Base-by-base conservation (phyloP, 2,329 filamentous ascomycete genomes). In the Neopestalotiopsis sp. region DNA sequence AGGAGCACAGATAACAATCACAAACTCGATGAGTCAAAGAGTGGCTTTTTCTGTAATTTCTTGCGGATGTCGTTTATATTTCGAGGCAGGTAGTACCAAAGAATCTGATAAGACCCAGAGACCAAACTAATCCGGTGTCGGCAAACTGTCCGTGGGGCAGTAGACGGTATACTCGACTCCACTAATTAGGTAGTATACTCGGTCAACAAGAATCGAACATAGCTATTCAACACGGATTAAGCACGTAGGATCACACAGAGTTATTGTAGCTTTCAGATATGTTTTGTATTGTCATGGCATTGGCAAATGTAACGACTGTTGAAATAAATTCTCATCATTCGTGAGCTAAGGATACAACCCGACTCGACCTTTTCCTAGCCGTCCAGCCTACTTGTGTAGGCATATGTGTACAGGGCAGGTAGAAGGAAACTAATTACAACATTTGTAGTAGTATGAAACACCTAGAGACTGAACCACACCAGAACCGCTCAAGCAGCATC, bases 351-450 rank as follows among this genome's bases (percentile, higher is more conserved):
- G 24, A 34, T 34, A 59, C 30, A 59, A 30, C 57, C 57, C 57
- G 24, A 34, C 24, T 24, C 57, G 24, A 59, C 24, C 30, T 34
- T 59, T 24, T 34, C 17, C 57, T 24, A 59, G 57, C 57, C 57
- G 10, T 59, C 57, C 28, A 10, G 57, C 57, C 57, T 17, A 59
- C 45, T 52, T 28, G 34, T 24, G 24, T 59, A 34, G 57, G 57
- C 57, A 13, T 30, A 30, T 59, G 24, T 59, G 13, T 45, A 20
- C n/a, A 24, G 9, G 20, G 30, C 12, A 12, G 20, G 32, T 40
- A 24, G 32, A 42, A 63, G 60, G 32, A 30, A 63, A 38, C 38
- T 63, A 24, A 63, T 63, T 63, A 63, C 60, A 63, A 63, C 34
- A 63, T 9, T 40, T 42, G 20, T 63, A 63, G 32, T 6, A 38